Evolutionary conservation across 768 basidiomycete genomes (phyloP).

Genomic region (Porpolomopsis calyptriformis): DNA sequence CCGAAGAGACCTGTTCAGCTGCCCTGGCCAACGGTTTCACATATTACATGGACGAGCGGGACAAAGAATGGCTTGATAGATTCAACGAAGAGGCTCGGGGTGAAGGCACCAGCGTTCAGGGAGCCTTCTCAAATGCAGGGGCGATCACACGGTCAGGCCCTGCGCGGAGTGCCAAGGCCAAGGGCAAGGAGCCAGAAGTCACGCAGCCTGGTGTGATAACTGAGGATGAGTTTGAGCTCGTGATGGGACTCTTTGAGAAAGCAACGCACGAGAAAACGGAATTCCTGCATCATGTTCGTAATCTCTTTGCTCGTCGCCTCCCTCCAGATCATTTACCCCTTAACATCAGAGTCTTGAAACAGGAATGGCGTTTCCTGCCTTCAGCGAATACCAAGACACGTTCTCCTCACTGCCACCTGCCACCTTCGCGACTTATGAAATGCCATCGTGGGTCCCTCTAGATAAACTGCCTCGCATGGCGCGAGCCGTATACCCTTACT

Average conservation of each 20-base stretch:
- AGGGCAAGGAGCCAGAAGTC: slow-evolving; percentile 74
- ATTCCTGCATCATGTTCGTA: slow-evolving; percentile 75
- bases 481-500: slow-evolving; percentile 72
- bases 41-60: slow-evolving; percentile 94
- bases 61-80: slow-evolving; percentile 88
- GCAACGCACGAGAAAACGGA: slow-evolving; percentile 83
- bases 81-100: slow-evolving; percentile 81
- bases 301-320: background rate
- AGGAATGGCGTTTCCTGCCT: slow-evolving; percentile 60
- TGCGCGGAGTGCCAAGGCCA: slow-evolving; percentile 64
- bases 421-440: slow-evolving; percentile 56
- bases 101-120: slow-evolving; percentile 75
- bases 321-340: background rate
- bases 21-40: slow-evolving; percentile 67
- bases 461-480: slow-evolving; percentile 57
- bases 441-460: slow-evolving; percentile 64
- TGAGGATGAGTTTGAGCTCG: slow-evolving; percentile 90
- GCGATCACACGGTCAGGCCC: slow-evolving; percentile 31
- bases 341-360: slow-evolving; percentile 46
- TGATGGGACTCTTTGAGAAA: slow-evolving; percentile 92
- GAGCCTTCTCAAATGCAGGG: slow-evolving; percentile 41
- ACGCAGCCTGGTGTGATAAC: slow-evolving; percentile 54
- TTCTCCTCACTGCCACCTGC: slow-evolving; percentile 52
- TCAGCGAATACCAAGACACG: slow-evolving; percentile 60
- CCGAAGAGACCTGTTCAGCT: slow-evolving; percentile 60